Conservation (phyloP, 2,329 filamentous ascomycete species). For the Aspergillus piperis region DNA sequence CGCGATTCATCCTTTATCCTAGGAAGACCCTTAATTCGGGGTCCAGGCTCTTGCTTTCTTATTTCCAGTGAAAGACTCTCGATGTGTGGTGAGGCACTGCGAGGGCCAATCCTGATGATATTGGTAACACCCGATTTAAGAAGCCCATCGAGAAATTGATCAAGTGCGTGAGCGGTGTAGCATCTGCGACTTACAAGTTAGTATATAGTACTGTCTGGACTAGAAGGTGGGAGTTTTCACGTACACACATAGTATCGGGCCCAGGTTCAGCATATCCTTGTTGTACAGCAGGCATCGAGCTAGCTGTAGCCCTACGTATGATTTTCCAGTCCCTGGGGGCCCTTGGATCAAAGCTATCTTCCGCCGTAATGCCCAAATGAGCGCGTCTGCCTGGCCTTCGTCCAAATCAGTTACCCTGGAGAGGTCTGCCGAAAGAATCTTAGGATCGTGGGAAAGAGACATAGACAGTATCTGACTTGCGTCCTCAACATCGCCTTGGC, state of each 20-base stretch:
- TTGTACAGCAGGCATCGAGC: slow-evolving; percentile 22
- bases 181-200: slow-evolving; percentile 2
- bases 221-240: background rate
- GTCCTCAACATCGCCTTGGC: background rate
- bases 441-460: background rate
- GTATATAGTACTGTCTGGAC: background rate
- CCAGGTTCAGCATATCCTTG: background rate
- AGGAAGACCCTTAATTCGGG: background rate
- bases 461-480: background rate
- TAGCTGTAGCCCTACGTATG: slow-evolving; percentile 27
- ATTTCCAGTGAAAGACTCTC: background rate
- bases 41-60: background rate
- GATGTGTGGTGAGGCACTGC: background rate
- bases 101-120: slow-evolving; percentile 12
- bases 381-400: slow-evolving; percentile 6
- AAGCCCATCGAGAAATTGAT: slow-evolving; percentile 12
- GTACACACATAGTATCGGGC: slow-evolving; percentile 10
- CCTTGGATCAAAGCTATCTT: slow-evolving; percentile 28
- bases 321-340: slow-evolving; percentile 30
- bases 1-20: background rate
- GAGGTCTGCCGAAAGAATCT: background rate
- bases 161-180: slow-evolving; percentile 15
- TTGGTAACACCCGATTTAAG: slow-evolving; percentile 1
- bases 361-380: slow-evolving; percentile 14
- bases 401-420: slow-evolving; percentile 2